phyloP scores from a whole-genome alignment of 495 filamentous ascomycete species.

The Daldinia bambusicola region DNA sequence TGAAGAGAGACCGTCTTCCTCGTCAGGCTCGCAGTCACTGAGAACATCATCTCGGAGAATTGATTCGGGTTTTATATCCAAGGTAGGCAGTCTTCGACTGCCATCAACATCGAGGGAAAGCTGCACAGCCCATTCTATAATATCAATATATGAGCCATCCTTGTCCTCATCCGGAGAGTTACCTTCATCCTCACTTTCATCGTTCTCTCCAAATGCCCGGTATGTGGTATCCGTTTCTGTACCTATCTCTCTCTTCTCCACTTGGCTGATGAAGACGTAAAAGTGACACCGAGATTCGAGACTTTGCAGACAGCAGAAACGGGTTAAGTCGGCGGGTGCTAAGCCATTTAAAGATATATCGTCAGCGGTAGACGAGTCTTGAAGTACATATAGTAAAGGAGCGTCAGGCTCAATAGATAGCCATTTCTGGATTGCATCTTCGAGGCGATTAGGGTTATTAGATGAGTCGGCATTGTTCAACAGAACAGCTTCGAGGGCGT shows the following conservation, averaged over 20 bases:
- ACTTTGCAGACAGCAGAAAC: constrained; percentile 5
- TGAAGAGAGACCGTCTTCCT: not conserved
- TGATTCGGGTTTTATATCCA: constrained; percentile 7
- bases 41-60: constrained; percentile 20
- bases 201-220: not conserved
- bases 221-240: not conserved
- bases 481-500: constrained; percentile 12
- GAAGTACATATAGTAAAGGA: constrained; percentile 11
- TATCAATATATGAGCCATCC: not conserved
- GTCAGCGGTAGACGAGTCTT: constrained; percentile 12
- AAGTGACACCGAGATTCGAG: constrained; percentile 16
- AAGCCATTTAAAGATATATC: constrained; percentile 1
- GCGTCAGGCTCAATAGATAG: not conserved
- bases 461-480: not conserved
- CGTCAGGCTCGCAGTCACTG: constrained; percentile 9
- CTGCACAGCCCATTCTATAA: constrained; percentile 9
- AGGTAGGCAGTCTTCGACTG: not conserved
- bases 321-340: not conserved
- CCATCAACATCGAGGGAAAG: not conserved
- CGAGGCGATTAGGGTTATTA: not conserved
- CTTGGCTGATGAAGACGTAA: constrained; percentile 15
- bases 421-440: constrained; percentile 12
- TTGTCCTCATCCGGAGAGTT: not conserved
- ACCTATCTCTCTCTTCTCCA: constrained; percentile 14
- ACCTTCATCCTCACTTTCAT: constrained; percentile 19